Evolutionary conservation across 2,329 filamentous ascomycete species (phyloP), one percentile per base, ranked within the genome.

Genomic region (Periconia macrospinosa): DNA sequence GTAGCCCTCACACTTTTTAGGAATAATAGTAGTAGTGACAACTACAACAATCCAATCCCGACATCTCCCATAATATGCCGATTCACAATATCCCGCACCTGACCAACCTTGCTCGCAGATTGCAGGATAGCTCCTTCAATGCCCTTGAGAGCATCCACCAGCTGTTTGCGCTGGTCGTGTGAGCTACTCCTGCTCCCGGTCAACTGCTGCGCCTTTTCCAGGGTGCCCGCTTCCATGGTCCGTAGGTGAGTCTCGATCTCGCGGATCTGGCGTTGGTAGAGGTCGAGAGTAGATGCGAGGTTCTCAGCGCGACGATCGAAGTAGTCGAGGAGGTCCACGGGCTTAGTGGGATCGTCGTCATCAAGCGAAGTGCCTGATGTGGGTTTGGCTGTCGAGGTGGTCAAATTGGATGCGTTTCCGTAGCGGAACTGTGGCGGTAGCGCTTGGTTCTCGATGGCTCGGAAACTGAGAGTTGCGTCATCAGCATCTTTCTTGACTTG

Each of bases 381-480:
- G 17, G 67, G 50, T 45, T 69, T 69, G 30, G 67, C 46, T 44
- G 63, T 66, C 1, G 70, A 69, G 8, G 70, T 55, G 20, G 60
- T 67, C 11, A 72, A 63, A 53, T 71, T 69, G 27, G 67, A 70
- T 44, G 81, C 80, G 53, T 73, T 68, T 42, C 68, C 71, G 53
- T 83, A 82, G 62, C 86, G 84, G 67, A 84, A 87, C 59, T 85
- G 81, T 46, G 79, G 65, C 1, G 90, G 90, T 15, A 92, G 79
- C 62, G 87, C 86, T 50, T 92, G 79, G 66, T 90, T 90, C 65
- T 91, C 87, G 30, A 90, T 85, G 19, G 87, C 87, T 53, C 87
- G 84, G 78, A 91, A 90, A 56, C 84, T 85, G 50, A 91, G 81
- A 60, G 86, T 84, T 9, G 88, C 87, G 61, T 92, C 87, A 37